Percentiles rank a stretch among this genome's conserved stretches.
Evolutionary conservation across 371 early-diverging fungal species (phyloP).

Genomic region (Saksenaea oblongispora): DNA sequence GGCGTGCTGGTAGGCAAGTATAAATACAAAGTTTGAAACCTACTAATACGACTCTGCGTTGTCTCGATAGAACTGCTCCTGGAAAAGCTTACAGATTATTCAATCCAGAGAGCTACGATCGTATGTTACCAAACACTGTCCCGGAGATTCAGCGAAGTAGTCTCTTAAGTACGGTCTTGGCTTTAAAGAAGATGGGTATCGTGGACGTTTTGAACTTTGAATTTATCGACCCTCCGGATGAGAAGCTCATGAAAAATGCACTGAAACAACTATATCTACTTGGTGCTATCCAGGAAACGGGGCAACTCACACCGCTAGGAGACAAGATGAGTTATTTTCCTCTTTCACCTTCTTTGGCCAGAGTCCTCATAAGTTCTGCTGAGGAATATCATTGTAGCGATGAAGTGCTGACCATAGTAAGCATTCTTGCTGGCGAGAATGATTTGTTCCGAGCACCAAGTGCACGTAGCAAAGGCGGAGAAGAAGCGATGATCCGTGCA

Average conservation of each 20-base stretch:
- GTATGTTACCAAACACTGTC: slow-evolving; percentile 81
- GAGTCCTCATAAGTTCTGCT: slow-evolving; percentile 78
- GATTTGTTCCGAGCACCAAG: slow-evolving; percentile 74
- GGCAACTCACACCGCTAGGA: slow-evolving; percentile 91
- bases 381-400: slow-evolving; percentile 44
- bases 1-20: slow-evolving; percentile 96
- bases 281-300: slow-evolving; percentile 92
- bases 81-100: slow-evolving; percentile 98
- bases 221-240: slow-evolving; percentile 94
- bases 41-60: slow-evolving; percentile 15
- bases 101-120: slow-evolving; percentile 83
- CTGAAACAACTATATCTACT: slow-evolving; percentile 91
- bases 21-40: slow-evolving; percentile 30
- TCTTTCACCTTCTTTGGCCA: slow-evolving; percentile 90
- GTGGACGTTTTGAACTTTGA: slow-evolving; percentile 93
- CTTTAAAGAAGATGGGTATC: slow-evolving; percentile 91
- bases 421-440: slow-evolving; percentile 87
- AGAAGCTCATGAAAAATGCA: slow-evolving; percentile 80
- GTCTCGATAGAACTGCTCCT: slow-evolving; percentile 51
- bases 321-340: slow-evolving; percentile 95
- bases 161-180: slow-evolving; percentile 83
- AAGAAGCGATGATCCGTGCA: slow-evolving; percentile 75
- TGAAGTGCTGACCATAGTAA: slow-evolving; percentile 53
- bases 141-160: slow-evolving; percentile 97
- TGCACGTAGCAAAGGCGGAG: slow-evolving; percentile 49